Conservation (phyloP, 1,284 basidiomycete species). For the Microbotryum scabiosae region DNA sequence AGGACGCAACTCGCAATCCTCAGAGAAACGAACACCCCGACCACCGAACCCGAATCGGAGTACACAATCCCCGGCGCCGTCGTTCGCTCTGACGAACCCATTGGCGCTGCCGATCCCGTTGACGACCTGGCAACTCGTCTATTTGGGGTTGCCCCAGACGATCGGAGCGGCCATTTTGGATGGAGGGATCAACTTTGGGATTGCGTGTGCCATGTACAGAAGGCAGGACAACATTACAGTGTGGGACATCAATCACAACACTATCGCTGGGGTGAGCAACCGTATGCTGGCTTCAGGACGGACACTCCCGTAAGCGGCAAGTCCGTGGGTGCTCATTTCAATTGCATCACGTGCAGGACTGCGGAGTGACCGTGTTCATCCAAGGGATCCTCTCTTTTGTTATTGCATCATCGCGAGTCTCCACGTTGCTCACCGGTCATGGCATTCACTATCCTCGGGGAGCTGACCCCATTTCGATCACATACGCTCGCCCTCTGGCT, state of each 20-base stretch:
- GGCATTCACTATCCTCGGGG: too few relatives aligned
- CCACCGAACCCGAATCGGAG: too few relatives aligned
- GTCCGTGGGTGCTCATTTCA: too few relatives aligned
- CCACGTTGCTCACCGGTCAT: too few relatives aligned
- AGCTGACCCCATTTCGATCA: too few relatives aligned
- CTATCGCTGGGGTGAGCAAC: constrained; percentile 7
- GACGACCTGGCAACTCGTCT: constrained; percentile 7
- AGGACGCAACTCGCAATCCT: too few relatives aligned
- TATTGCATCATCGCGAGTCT: constrained; percentile 18
- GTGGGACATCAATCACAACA: constrained; percentile 23
- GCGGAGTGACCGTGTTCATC: constrained; percentile 33
- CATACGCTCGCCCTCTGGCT: too few relatives aligned
- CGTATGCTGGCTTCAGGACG: not conserved
- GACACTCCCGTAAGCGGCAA: not conserved
- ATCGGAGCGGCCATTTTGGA: constrained; percentile 26
- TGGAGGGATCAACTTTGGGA: constrained; percentile 33
- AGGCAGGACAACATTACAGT: constrained; percentile 17
- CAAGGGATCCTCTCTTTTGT: constrained; percentile 35
- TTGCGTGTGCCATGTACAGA: constrained; percentile 32
- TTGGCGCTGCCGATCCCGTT: not conserved
- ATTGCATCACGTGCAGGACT: constrained; percentile 18
- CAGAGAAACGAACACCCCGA: too few relatives aligned
- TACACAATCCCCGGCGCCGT: too few relatives aligned
- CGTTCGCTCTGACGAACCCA: not conserved
- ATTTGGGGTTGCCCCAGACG: constrained; percentile 20